A percentile compares a stretch with the other conserved stretches of the same genome.
Conservation (phyloP, 768 basidiomycete genomes). For the Tylopilus felleus region DNA sequence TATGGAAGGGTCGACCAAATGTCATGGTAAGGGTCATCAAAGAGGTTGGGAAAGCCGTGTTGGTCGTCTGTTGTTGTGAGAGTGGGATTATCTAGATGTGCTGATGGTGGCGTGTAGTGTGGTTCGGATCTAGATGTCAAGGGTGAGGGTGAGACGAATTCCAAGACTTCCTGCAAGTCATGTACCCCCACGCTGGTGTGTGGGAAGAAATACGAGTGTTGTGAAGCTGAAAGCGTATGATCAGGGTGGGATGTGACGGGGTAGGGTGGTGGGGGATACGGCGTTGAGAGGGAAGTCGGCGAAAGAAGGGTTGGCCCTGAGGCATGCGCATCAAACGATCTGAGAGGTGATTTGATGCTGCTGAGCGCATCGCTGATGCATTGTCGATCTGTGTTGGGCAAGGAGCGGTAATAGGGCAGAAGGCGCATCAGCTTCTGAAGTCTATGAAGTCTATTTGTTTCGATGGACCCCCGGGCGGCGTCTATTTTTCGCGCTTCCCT, state of each 20-base stretch:
- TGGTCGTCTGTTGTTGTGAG: conserved; percentile 3
- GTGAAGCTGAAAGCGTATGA: neutral
- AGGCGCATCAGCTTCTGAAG: conserved; percentile 43
- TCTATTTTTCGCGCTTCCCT: conserved; percentile 47
- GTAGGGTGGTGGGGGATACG: conserved; percentile 2
- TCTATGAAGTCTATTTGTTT: conserved; percentile 54
- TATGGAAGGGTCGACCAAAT: conserved; percentile 18
- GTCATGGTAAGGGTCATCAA: conserved; percentile 19
- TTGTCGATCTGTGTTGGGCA: conserved; percentile 30
- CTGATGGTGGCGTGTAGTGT: conserved; percentile 6
- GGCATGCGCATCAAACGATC: conserved; percentile 11
- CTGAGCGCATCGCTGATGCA: conserved; percentile 28
- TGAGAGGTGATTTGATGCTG: conserved; percentile 6
- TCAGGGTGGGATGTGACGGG: conserved; percentile 9
- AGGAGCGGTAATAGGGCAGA: conserved; percentile 36
- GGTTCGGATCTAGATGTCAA: conserved; percentile 18
- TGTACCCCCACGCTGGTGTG: conserved; percentile 3
- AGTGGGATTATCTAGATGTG: conserved; percentile 4
- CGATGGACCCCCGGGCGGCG: conserved; percentile 52
- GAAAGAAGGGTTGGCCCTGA: conserved; percentile 16
- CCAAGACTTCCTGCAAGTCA: conserved; percentile 16
- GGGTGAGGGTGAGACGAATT: conserved; percentile 1
- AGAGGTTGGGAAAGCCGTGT: neutral
- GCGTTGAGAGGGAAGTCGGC: conserved; percentile 2
- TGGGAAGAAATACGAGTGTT: conserved; percentile 11